Evolutionary conservation across 2,329 filamentous ascomycete genomes (phyloP).

Genomic region (Fusarium newnesense): DNA sequence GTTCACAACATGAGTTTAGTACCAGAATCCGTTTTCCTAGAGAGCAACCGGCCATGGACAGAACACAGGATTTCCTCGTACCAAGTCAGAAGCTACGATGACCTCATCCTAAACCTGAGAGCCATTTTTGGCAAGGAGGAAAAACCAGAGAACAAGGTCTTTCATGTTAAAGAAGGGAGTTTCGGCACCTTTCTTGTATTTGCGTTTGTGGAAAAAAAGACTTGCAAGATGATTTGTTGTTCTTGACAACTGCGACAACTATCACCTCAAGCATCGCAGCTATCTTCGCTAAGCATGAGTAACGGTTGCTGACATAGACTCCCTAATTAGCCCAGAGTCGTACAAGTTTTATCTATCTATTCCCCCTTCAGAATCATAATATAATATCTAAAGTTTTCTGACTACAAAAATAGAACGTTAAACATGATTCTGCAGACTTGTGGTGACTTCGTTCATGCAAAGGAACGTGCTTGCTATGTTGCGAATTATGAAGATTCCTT

Average conservation of each 20-base stretch:
- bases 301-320: rapidly evolving
- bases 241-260: background rate
- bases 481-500: rapidly evolving
- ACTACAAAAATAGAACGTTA: rapidly evolving
- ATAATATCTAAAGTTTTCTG: rapidly evolving
- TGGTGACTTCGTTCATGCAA: too few species aligned
- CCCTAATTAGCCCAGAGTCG: rapidly evolving
- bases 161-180: rapidly evolving
- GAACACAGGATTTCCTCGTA: background rate
- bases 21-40: background rate
- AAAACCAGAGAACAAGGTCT: background rate
- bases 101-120: background rate
- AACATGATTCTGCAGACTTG: rapidly evolving
- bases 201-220: background rate
- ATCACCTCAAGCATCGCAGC: background rate
- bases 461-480: rapidly evolving
- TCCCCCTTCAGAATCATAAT: rapidly evolving
- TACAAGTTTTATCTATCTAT: rapidly evolving
- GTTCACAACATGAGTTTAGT: background rate
- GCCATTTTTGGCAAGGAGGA: background rate
- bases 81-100: background rate
- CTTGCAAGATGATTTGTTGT: background rate
- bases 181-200: rapidly evolving
- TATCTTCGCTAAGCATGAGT: rapidly evolving
- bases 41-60: too few species aligned